Evolutionary conservation across 1,284 basidiomycete species (phyloP), one percentile per base, ranked within the genome.

Genomic region (Fomitopsis schrenkii): DNA sequence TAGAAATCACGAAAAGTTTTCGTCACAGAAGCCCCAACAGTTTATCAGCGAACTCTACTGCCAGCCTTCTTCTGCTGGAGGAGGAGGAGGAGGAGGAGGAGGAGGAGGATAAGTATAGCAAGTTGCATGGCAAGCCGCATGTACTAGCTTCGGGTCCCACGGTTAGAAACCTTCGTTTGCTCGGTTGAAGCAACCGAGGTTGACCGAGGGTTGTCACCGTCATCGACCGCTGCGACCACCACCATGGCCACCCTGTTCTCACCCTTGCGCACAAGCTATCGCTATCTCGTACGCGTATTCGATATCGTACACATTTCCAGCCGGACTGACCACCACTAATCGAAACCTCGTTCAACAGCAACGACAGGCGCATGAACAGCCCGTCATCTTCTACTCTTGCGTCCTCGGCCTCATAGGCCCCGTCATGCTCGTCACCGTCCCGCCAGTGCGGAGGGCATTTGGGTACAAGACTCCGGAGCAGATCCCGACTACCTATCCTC

Each of bases 351-450:
- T 15, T 3, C 28, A 42, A 26, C 54, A 88, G 85, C 86, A 87
- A 83, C 87, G 90, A 63, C 85, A 90, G 70, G 94, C 95, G 41
- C 96, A 98, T 79, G 95, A 97, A 78, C 87, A 87, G 69, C 95
- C 95, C 41, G 91, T 94, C 71, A 86, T 97, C 75, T 96, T 97
- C 80, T 97, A 88, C 79, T 93, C 94, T 7, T 81, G 90, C 72
- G 75, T 88, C 58, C 77, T 97, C 63, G 95, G 95, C 50, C 71
- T 78, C 58, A 79, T 84, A 75, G 95, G 95, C 2, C 95, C 95
- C 14, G 75, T 90, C 30, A 78, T 93, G 72, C 90, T 91, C 55
- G 68, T 93, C 45, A 79, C 83, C 53, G 85, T 97, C 12, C 95
- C 95, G 12, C 88, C 91, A 7, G 83, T 97, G 67, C 88, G 94